Percentiles rank a stretch among this genome's conserved stretches.
These are phyloP conservation scores for Herpetomonas tarakana DNA, from an alignment of 208 protist genomes.

Conservation along the genomic window DNA sequence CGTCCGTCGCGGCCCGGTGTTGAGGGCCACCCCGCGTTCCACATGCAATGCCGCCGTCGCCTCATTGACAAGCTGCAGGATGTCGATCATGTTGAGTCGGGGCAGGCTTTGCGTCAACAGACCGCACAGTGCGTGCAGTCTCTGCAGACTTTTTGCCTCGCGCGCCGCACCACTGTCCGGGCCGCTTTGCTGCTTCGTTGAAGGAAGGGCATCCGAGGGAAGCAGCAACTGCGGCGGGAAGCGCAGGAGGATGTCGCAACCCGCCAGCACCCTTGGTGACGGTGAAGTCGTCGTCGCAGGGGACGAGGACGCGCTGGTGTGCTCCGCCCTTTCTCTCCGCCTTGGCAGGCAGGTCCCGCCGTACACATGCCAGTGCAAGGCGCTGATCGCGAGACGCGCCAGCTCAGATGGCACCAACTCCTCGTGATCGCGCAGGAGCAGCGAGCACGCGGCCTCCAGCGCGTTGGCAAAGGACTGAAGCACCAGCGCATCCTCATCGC, in stretches of 20 bases:
- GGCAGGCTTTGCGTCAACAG: constrained; percentile 16
- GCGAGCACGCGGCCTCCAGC: constrained; percentile 10
- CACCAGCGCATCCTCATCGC: neutral
- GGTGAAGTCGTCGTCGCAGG: too few relatives aligned
- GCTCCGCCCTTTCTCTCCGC: too few relatives aligned
- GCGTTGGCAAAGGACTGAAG: constrained; percentile 2
- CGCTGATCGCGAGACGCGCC: constrained; percentile 17
- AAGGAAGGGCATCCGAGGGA: too few relatives aligned
- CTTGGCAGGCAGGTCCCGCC: constrained; percentile 13
- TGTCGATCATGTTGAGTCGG: constrained; percentile 31
- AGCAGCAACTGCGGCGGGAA: too few relatives aligned
- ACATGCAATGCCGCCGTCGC: constrained; percentile 19
- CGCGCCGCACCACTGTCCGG: too few relatives aligned
- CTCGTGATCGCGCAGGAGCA: constrained; percentile 32
- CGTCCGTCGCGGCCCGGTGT: neutral
- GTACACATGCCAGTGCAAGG: constrained; percentile 32
- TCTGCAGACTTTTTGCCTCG: too few relatives aligned
- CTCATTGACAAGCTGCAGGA: constrained; percentile 49
- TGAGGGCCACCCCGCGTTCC: neutral
- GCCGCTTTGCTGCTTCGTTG: too few relatives aligned
- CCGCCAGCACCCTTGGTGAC: too few relatives aligned
- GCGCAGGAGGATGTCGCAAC: too few relatives aligned
- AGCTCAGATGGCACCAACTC: constrained; percentile 31
- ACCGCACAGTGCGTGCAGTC: constrained; percentile 27
- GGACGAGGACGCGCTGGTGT: too few relatives aligned